A percentile compares a stretch with the other conserved stretches of the same genome.
phyloP scores from a whole-genome alignment of 768 basidiomycete species.

The Psilocybe cyanescens region DNA sequence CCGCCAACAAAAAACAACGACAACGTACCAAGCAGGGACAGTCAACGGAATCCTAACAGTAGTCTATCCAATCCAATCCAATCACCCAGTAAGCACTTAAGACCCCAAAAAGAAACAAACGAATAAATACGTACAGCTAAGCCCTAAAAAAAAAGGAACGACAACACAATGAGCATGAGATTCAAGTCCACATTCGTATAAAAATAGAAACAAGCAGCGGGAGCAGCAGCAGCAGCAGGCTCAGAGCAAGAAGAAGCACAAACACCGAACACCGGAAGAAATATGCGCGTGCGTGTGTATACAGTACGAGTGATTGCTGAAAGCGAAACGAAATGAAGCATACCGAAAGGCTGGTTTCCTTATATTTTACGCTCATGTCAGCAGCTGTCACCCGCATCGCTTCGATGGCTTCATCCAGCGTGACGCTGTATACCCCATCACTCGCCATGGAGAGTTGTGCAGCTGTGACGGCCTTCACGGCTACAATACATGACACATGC shows the following conservation, averaged over 20 bases:
- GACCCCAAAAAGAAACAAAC: constrained; percentile 9
- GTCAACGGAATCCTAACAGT: constrained; percentile 85
- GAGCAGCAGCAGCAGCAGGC: not conserved
- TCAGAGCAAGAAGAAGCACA: not conserved
- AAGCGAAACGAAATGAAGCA: constrained; percentile 24
- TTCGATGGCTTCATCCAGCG: constrained; percentile 93
- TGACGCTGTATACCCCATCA: constrained; percentile 84
- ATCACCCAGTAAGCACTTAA: constrained; percentile 3
- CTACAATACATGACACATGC: constrained; percentile 35
- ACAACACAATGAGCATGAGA: constrained; percentile 1
- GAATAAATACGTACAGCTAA: constrained; percentile 39
- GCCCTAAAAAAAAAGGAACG: constrained; percentile 31
- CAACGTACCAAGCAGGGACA: constrained; percentile 73
- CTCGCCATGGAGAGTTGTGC: constrained; percentile 95
- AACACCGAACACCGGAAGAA: constrained; percentile 4
- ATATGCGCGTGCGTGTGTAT: not conserved
- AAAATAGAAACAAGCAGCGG: not conserved
- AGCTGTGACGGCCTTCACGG: constrained; percentile 92
- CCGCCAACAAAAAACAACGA: not conserved
- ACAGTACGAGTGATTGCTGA: too few relatives aligned
- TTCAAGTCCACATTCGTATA: not conserved
- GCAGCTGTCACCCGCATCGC: constrained; percentile 91
- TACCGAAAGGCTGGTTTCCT: constrained; percentile 92
- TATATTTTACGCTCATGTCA: constrained; percentile 96
- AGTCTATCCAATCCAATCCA: constrained; percentile 40